phyloP scores from a whole-genome alignment of 495 filamentous ascomycete species.

The Aspergillus hancockii region DNA sequence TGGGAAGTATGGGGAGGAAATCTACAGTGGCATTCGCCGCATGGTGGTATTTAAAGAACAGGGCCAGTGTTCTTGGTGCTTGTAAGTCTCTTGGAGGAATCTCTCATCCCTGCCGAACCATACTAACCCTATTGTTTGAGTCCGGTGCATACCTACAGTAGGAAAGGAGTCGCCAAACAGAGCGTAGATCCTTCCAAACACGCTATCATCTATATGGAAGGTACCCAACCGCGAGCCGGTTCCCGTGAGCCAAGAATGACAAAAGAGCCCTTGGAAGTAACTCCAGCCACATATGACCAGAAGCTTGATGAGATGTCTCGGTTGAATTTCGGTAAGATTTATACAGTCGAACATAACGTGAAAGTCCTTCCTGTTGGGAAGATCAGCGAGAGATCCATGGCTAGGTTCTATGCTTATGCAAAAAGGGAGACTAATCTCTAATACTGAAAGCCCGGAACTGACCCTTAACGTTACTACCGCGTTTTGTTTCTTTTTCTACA shows the following conservation, averaged over 20 bases:
- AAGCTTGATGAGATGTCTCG: slow-evolving; percentile 41
- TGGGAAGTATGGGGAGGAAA: slow-evolving; percentile 25
- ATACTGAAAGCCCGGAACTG: neutral
- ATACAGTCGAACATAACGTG: slow-evolving; percentile 50
- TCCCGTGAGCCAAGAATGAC: slow-evolving; percentile 27
- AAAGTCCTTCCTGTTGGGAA: slow-evolving; percentile 42
- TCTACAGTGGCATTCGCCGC: slow-evolving; percentile 33
- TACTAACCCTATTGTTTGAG: slow-evolving; percentile 16
- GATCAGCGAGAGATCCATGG: slow-evolving; percentile 27
- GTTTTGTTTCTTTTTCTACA: neutral
- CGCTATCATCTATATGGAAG: slow-evolving; percentile 38
- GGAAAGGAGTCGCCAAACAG: slow-evolving; percentile 33
- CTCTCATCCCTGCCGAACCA: neutral
- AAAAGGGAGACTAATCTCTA: neutral
- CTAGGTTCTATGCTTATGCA: slow-evolving; percentile 29
- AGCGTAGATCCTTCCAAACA: slow-evolving; percentile 35
- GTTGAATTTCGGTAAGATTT: slow-evolving; percentile 48
- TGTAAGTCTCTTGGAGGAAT: slow-evolving; percentile 21
- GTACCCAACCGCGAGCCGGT: slow-evolving; percentile 10
- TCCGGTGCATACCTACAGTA: slow-evolving; percentile 39
- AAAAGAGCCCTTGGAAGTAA: slow-evolving; percentile 35
- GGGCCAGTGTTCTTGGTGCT: slow-evolving; percentile 30
- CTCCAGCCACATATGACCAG: slow-evolving; percentile 20
- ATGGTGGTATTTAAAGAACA: slow-evolving; percentile 34
- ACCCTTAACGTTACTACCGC: neutral